Percentiles rank a stretch among this genome's conserved stretches.
Evolutionary conservation across 2,329 filamentous ascomycete genomes (phyloP).

Genomic region (Fusarium sp.): DNA sequence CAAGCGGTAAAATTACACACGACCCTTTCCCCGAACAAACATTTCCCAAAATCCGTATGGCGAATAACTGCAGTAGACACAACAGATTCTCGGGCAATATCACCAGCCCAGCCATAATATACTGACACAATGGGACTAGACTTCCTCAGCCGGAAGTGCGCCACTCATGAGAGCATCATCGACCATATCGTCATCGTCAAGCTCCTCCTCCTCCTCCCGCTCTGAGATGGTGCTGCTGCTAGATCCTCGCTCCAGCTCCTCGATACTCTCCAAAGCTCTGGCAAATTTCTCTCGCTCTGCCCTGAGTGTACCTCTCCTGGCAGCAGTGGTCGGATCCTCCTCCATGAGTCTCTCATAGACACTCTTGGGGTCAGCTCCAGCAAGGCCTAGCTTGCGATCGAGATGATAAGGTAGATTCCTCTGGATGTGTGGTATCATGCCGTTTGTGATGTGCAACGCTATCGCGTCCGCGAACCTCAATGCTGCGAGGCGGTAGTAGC

Average conservation of each 20-base stretch:
- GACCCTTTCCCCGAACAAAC: neutral
- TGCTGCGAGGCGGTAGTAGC: conserved; percentile 77
- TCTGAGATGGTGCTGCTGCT: conserved; percentile 29
- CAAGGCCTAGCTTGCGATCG: conserved; percentile 59
- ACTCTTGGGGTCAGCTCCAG: conserved; percentile 45
- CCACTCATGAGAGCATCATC: conserved; percentile 40
- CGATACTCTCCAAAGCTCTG: conserved; percentile 62
- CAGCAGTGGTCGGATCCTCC: conserved; percentile 60
- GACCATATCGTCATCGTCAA: conserved; percentile 22
- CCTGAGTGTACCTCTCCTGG: conserved; percentile 57
- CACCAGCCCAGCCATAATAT: neutral
- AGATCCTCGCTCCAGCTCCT: conserved; percentile 56
- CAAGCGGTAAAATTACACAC: conserved; percentile 2
- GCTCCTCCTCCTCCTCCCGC: conserved; percentile 25
- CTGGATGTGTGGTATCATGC: conserved; percentile 62
- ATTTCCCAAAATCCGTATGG: neutral
- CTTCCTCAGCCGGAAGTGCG: conserved; percentile 41
- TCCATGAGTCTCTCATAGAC: conserved; percentile 62
- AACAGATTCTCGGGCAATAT: neutral
- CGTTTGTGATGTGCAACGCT: conserved; percentile 61
- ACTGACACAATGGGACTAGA: conserved; percentile 13
- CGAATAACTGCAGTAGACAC: conserved; percentile 1
- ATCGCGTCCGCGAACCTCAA: conserved; percentile 72
- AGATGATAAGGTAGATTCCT: conserved; percentile 57
- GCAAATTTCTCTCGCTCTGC: conserved; percentile 60